Conservation (phyloP, 192 early-diverging fungal genomes). For the Spinellus fusiger region DNA sequence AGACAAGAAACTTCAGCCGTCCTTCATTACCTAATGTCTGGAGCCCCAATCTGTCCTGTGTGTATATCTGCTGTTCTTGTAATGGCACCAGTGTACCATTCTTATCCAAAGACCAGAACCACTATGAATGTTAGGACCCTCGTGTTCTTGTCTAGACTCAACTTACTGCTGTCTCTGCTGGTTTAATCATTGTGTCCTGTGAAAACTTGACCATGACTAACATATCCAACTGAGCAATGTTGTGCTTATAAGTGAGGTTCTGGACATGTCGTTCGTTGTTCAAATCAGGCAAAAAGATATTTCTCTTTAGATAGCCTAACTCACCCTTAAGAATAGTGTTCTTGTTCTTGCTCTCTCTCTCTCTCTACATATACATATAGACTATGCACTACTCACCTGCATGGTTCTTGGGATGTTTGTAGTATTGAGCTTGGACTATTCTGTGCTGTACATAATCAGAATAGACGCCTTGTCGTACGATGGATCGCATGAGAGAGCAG, state of each 20-base stretch:
- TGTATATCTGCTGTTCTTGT: constrained; percentile 53
- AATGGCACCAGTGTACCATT: constrained; percentile 45
- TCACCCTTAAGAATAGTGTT: too few relatives aligned
- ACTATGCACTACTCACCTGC: neutral
- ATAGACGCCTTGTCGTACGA: constrained; percentile 80
- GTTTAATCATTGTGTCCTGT: constrained; percentile 73
- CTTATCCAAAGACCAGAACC: constrained; percentile 66
- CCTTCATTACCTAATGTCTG: constrained; percentile 43
- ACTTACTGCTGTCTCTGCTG: constrained; percentile 50
- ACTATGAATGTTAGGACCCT: constrained; percentile 26
- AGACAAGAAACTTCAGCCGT: constrained; percentile 38
- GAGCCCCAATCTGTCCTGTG: constrained; percentile 68
- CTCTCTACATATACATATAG: neutral
- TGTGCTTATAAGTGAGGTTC: constrained; percentile 53
- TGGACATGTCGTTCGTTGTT: constrained; percentile 67
- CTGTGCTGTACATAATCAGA: constrained; percentile 74
- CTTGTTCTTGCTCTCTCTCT: neutral
- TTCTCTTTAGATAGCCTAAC: constrained; percentile 67
- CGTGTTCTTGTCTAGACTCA: neutral
- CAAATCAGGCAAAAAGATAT: constrained; percentile 82
- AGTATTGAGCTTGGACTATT: constrained; percentile 94
- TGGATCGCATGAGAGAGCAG: constrained; percentile 71
- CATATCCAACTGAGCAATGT: constrained; percentile 57
- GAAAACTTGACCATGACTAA: constrained; percentile 81
- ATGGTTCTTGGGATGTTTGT: constrained; percentile 48